Evolutionary conservation across 768 basidiomycete genomes (phyloP), one percentile per base, ranked within the genome.

Genomic region (Amanita muscaria): DNA sequence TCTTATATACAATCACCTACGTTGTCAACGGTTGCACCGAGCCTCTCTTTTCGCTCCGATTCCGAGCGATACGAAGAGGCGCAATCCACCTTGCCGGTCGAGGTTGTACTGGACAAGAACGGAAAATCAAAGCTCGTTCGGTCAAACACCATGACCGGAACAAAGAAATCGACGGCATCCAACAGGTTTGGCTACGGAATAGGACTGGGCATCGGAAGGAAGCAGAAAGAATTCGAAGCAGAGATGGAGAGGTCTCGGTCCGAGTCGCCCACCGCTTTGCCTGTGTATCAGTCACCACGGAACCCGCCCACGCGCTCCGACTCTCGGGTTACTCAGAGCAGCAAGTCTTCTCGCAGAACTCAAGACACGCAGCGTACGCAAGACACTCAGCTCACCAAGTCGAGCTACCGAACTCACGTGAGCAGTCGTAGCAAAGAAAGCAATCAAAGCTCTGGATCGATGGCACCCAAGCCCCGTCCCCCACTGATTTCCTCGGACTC

Each of bases 121-220:
- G 68, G 65, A 10, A 64, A 59, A 37, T 64, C 65, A 18, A 72
- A 68, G 51, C 62, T 74, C 16, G 59, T 60, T 1, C 70, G 77
- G 44, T 64, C 68, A 2, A 77, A 70, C 53, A 73, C 80, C 3
- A 72, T 76, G 61, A 69, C 69, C 0, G 78, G 80, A 23, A 75
- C 77, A 16, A 80, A 77, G 59, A 76, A 72, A 49, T 72, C 72
- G 3, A 60, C 64, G 9, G 50, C 58, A 1, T 62, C 72, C 30
- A 62, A 61, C 36, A 77, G 66, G 56, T 80, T 74, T 72, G 83
- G 82, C n/a, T 84, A 82, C 59, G 80, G 81, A 30, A 80, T 79
- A 77, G 80, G 80, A 0, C 41, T 76, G n/a, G n/a, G n/a, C n/a
- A n/a, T n/a, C 30, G 80, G 81, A 34, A 78, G 68, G 64, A 70